Base-by-base conservation (phyloP, 169 alveolate species). In the Cyclospora cayetanensis region DNA sequence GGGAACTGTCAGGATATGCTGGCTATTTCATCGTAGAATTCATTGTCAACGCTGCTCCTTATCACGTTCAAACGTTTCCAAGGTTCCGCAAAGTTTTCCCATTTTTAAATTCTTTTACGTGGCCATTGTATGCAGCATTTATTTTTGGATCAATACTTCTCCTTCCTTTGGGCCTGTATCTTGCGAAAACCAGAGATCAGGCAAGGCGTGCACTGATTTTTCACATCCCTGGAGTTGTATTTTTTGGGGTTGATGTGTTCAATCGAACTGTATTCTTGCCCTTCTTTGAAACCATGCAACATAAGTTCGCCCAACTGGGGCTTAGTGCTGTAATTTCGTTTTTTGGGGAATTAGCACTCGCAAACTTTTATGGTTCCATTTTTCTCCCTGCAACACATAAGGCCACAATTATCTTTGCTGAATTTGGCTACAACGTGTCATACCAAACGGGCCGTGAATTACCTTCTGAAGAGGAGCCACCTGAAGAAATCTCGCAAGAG, bases 301-400 rank as follows among this genome's bases (percentile, higher is more conserved):
- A 70, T 22, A 88, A 77, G 27, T 74, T 88, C 18, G 82, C 92
- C 1, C 84, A 70, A 55, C 43, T 88, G 66, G 29, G 72, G 4
- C 79, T 88, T 72, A 29, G 39, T 35, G 88, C 92, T 4, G 1
- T 88, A 1, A 76, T 76, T 0, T 42, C 86, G 0, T 76, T 76
- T 55, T 29, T 76, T 31, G 80, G 80, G n/a, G 92, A 88, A 12
- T 72, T 88, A 42, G 83, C 82, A 2, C 80, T 88, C 42, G 82
- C 92, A 50, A 88, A 74, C 22, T 43, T 88, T 11, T 88, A 88
- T 52, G 92, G 92, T 4, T 88, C 92, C 1, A 55, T 88, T 35
- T 88, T 88, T 80, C 72, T 88, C 80, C 92, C 92, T 15, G 92
- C 88, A 37, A 88, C 92, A 72, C 92, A 88, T 15, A 88, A 88